These are phyloP conservation scores for Xylaria palmicola DNA, from an alignment of 495 filamentous ascomycete genomes.

Conservation along the genomic window DNA sequence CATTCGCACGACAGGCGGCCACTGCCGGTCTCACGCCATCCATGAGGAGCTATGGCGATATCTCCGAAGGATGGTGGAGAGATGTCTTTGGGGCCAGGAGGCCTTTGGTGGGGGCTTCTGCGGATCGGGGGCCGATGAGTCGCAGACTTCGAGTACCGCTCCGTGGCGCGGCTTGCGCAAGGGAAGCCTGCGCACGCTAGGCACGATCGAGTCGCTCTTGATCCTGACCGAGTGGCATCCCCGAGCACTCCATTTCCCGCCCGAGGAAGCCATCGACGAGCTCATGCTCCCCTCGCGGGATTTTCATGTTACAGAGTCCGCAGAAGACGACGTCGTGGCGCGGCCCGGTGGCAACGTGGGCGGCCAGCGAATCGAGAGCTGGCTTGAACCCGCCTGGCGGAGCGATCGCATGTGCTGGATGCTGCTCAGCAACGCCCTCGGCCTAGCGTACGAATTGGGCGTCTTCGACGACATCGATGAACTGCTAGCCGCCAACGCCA, in stretches of 20 bases:
- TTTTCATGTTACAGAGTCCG: slow-evolving; percentile 43
- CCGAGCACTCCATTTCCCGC: slow-evolving; percentile 89
- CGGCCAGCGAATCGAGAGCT: slow-evolving; percentile 80
- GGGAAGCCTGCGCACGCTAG: slow-evolving; percentile 82
- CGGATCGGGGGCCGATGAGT: slow-evolving; percentile 66
- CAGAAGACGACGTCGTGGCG: slow-evolving; percentile 47
- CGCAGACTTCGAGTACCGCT: slow-evolving; percentile 63
- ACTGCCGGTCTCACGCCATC: slow-evolving; percentile 83
- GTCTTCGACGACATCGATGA: slow-evolving; percentile 86
- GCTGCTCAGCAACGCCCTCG: slow-evolving; percentile 85
- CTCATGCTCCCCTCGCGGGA: slow-evolving; percentile 53
- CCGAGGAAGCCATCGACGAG: slow-evolving; percentile 70
- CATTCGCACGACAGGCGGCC: slow-evolving; percentile 75
- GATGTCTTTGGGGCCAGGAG: slow-evolving; percentile 93
- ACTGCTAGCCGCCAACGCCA: slow-evolving; percentile 49
- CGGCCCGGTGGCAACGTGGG: slow-evolving; percentile 52
- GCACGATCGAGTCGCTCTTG: slow-evolving; percentile 89
- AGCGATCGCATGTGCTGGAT: slow-evolving; percentile 99
- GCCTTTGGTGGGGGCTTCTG: slow-evolving; percentile 87
- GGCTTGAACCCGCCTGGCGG: slow-evolving; percentile 94
- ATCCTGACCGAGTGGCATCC: slow-evolving; percentile 98
- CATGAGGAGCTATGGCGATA: slow-evolving; percentile 97
- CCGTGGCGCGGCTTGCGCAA: slow-evolving; percentile 59
- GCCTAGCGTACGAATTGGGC: slow-evolving; percentile 88
- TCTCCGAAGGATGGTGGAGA: slow-evolving; percentile 87